phyloP scores from a whole-genome alignment of 78 protist genomes.

The Pigoraptor vietnamica region DNA sequence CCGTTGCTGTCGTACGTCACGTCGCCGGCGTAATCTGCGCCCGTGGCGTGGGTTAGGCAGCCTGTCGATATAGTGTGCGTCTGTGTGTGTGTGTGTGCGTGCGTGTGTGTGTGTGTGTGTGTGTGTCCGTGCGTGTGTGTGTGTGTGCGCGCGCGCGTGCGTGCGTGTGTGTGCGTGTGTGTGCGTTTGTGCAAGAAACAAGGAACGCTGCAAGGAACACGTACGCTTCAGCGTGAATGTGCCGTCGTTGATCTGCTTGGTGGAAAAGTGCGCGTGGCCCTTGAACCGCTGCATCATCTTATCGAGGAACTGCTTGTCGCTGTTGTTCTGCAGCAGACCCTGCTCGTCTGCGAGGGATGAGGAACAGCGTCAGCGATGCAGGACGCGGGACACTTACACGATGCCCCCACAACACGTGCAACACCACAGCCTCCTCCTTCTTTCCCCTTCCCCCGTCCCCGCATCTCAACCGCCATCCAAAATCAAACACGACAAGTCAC shows the following conservation, averaged over 20 bases:
- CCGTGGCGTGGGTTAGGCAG: constrained; percentile 27
- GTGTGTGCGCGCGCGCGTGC: too few relatives aligned
- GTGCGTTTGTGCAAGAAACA: too few relatives aligned
- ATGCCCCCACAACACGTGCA: not conserved
- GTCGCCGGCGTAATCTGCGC: constrained; percentile 84
- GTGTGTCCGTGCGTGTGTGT: too few relatives aligned
- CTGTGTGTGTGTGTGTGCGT: not conserved
- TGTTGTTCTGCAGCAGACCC: constrained; percentile 22
- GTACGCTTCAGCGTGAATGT: constrained; percentile 2
- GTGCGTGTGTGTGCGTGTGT: too few relatives aligned
- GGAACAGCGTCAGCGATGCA: not conserved
- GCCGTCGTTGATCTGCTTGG: not conserved
- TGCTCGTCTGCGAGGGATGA: not conserved
- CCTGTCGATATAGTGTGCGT: not conserved
- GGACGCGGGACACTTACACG: too few relatives aligned
- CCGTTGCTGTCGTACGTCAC: constrained; percentile 72
- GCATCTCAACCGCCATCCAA: too few relatives aligned
- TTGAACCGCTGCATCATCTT: not conserved
- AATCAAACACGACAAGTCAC: too few relatives aligned
- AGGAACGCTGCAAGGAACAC: not conserved
- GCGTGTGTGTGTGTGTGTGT: not conserved
- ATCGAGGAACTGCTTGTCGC: constrained; percentile 63
- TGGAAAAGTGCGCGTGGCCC: not conserved
- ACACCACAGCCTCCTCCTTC: constrained; percentile 35
- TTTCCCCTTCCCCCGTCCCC: too few relatives aligned